Conservation (phyloP, 1,139 yeast genomes). For the Schwanniomyces etchellsii region DNA sequence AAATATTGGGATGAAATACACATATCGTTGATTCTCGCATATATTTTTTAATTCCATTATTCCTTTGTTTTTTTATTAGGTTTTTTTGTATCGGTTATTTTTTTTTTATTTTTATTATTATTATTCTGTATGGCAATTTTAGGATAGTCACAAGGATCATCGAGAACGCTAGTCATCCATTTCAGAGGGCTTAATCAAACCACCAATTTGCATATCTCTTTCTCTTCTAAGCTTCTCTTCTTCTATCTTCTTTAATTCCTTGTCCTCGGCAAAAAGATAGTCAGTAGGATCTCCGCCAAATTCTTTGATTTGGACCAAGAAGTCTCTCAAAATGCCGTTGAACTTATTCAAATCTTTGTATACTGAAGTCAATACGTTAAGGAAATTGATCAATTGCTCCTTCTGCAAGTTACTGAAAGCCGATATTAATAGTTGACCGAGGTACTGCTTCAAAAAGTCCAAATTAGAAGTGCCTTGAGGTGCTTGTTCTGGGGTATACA, state of each 20-base stretch:
- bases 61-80: too few species aligned
- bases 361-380: conserved; percentile 67
- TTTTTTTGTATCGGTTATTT: too few species aligned
- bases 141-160: too few species aligned
- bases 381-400: conserved; percentile 77
- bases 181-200: conserved; percentile 93
- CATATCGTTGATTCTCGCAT: too few species aligned
- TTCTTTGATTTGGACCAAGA: conserved; percentile 92
- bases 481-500: conserved; percentile 69
- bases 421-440: conserved; percentile 72
- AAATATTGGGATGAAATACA: too few species aligned
- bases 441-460: conserved; percentile 70
- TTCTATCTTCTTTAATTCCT: conserved; percentile 70
- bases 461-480: conserved; percentile 82
- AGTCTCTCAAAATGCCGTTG: conserved; percentile 86
- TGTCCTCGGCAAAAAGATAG: conserved; percentile 91
- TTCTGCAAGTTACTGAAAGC: conserved; percentile 90
- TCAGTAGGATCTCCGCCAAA: conserved; percentile 93
- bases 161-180: conserved; percentile 82
- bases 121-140: too few species aligned
- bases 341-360: conserved; percentile 74
- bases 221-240: conserved; percentile 68
- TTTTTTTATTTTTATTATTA: too few species aligned
- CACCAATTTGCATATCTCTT: conserved; percentile 84
- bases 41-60: too few species aligned